These are phyloP conservation scores for Ophiostoma himal-ulmi DNA, from an alignment of 2,329 filamentous ascomycete genomes.

Conservation along the genomic window DNA sequence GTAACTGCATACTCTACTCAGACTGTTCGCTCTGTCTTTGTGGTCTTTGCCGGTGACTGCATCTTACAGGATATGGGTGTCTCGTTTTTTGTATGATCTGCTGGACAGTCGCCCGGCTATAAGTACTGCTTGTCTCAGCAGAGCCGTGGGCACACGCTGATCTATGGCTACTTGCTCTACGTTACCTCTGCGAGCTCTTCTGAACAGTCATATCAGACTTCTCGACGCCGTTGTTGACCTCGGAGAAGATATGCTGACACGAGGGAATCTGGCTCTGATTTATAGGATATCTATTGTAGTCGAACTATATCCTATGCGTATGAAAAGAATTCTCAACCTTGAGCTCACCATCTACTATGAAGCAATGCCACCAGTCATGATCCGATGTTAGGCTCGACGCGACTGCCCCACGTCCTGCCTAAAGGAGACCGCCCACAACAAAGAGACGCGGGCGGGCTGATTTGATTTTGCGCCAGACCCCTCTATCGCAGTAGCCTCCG, in stretches of 20 bases:
- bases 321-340: too few relatives aligned
- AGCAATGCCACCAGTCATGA: not conserved
- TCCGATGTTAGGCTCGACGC: not conserved
- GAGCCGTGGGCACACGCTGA: not conserved
- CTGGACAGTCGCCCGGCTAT: not conserved
- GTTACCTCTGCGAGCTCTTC: too few relatives aligned
- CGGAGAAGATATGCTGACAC: too few relatives aligned
- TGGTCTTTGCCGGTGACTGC: not conserved
- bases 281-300: too few relatives aligned
- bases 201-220: too few relatives aligned
- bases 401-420: conserved; percentile 5
- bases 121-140: not conserved
- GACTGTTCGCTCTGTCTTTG: not conserved
- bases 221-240: too few relatives aligned
- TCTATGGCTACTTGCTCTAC: too few relatives aligned
- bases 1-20: not conserved
- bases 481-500: not conserved
- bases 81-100: not conserved
- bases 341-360: not conserved
- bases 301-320: too few relatives aligned
- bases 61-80: not conserved
- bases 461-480: conserved; percentile 3
- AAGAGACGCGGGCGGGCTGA: not conserved
- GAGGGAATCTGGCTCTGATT: too few relatives aligned
- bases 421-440: not conserved